These are phyloP conservation scores for Rhodocollybia butyracea DNA, from an alignment of 768 basidiomycete species.

Conservation along the genomic window DNA sequence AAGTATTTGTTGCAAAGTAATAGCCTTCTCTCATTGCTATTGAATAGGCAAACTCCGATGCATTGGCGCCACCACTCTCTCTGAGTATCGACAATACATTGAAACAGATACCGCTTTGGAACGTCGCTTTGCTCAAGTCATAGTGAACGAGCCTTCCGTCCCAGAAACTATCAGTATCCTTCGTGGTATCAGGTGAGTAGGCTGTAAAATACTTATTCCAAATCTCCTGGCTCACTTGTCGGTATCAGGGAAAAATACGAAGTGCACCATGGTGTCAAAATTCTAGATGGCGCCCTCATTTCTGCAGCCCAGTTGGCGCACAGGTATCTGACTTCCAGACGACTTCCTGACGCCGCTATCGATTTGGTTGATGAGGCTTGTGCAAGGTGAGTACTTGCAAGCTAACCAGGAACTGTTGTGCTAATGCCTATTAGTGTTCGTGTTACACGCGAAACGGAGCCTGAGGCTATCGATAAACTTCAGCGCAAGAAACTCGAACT, in stretches of 20 bases:
- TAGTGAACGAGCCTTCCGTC: conserved; percentile 89
- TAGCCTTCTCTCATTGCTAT: not conserved
- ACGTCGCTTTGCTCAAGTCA: conserved; percentile 88
- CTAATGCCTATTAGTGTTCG: conserved; percentile 53
- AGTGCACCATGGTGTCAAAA: conserved; percentile 87
- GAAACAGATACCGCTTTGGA: conserved; percentile 91
- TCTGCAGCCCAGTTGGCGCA: conserved; percentile 88
- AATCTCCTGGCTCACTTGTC: too few species aligned
- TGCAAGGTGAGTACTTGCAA: conserved; percentile 56
- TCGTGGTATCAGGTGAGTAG: too few species aligned
- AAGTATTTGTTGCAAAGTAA: conserved; percentile 27
- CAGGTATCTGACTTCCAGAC: conserved; percentile 83
- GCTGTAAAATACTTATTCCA: not conserved
- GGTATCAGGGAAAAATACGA: conserved; percentile 86
- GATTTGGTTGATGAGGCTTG: conserved; percentile 93
- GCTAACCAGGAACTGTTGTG: not conserved
- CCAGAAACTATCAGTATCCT: conserved; percentile 90
- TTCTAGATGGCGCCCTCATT: conserved; percentile 85
- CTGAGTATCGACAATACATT: conserved; percentile 91
- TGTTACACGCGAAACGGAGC: conserved; percentile 91
- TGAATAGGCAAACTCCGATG: conserved; percentile 37
- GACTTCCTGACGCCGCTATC: conserved; percentile 83
- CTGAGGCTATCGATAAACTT: conserved; percentile 89
- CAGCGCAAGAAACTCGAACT: conserved; percentile 87
- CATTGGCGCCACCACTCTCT: conserved; percentile 90